phyloP scores from a whole-genome alignment of 2,329 filamentous ascomycete species.

The Pezizomycotina sp. region DNA sequence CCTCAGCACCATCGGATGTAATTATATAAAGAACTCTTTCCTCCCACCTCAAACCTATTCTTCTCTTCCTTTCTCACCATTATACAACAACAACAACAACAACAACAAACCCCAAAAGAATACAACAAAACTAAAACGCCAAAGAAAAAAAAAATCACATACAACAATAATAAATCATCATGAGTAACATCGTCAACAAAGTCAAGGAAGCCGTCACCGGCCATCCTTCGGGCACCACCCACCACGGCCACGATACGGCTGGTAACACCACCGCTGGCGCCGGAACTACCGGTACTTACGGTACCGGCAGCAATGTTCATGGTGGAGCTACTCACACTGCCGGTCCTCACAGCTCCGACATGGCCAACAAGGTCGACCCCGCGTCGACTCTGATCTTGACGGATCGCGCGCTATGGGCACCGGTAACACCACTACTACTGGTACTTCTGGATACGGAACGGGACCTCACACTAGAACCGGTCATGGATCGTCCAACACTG shows the following conservation, averaged over 20 bases:
- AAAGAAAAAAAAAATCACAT: too few species aligned
- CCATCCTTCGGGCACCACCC: slow-evolving; percentile 16
- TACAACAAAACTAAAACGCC: too few species aligned
- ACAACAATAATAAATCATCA: too few species aligned
- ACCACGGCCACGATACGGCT: slow-evolving; percentile 17
- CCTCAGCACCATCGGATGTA: too few species aligned
- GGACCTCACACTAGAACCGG: slow-evolving; percentile 12
- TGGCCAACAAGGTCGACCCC: slow-evolving; percentile 36
- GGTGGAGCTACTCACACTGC: slow-evolving; percentile 18
- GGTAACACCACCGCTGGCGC: slow-evolving; percentile 16
- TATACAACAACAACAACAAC: too few species aligned
- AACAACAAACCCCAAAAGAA: too few species aligned
- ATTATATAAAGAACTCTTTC: too few species aligned
- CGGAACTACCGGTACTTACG: slow-evolving; percentile 16
- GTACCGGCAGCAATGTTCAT: slow-evolving; percentile 14
- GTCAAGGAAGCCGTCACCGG: slow-evolving; percentile 33
- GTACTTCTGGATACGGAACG: slow-evolving; percentile 23
- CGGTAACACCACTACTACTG: slow-evolving; percentile 28
- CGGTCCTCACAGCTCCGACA: slow-evolving; percentile 20
- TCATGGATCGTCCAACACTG: slow-evolving; percentile 22
- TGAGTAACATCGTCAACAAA: slow-evolving; percentile 35
- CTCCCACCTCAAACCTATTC: too few species aligned
- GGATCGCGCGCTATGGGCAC: slow-evolving; percentile 23
- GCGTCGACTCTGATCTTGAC: slow-evolving; percentile 38
- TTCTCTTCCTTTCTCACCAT: too few species aligned